Evolutionary conservation across 495 filamentous ascomycete genomes (phyloP), one percentile per base, ranked within the genome.

Genomic region (Penicillium longicatenatum): DNA sequence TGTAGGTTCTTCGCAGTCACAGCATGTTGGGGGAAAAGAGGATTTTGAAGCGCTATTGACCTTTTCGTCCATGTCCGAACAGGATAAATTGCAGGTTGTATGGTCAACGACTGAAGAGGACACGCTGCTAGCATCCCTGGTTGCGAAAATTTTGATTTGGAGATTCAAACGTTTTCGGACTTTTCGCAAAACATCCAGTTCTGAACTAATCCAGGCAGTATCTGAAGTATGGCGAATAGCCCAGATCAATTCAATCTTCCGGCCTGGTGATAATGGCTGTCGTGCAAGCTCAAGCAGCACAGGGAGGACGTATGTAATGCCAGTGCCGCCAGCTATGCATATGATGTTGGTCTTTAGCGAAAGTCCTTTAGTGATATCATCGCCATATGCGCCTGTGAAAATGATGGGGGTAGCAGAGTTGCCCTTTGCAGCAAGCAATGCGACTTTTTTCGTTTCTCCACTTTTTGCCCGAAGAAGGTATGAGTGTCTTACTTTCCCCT

Each of bases 261-360:
- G 60, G 21, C 65, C 66, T 57, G 50, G 54, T 52, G 45, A 64
- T 50, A 51, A 68, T 33, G 50, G 39, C 14, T 71, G 64, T n/a
- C 71, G 60, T 16, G 73, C 64, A 20, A 84, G 58, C 0, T 73
- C 62, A 9, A 83, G 73, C 1, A 86, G 64, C 0, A 85, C 65
- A 0, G 86, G 85, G 0, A 88, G 74, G 2, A 85, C 78, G 60
- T 84, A 88, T 0, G 85, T 80, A 35, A 88, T 81, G 5, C 86
- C 86, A 0, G 86, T 89, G 9, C 87, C 85, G 30, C 86, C 85
- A 5, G 86, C 84, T 1, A 89, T 69, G 55, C 79, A 84, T 9
- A 88, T 72, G 19, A 88, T 67, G 52, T 88, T 88, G 22, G 73
- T 69, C 22, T 75, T 72, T 16, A 69, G 65, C 3, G 67, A 72